phyloP scores from a whole-genome alignment of 2,329 filamentous ascomycete species.

The Colletotrichum tamarilloi region DNA sequence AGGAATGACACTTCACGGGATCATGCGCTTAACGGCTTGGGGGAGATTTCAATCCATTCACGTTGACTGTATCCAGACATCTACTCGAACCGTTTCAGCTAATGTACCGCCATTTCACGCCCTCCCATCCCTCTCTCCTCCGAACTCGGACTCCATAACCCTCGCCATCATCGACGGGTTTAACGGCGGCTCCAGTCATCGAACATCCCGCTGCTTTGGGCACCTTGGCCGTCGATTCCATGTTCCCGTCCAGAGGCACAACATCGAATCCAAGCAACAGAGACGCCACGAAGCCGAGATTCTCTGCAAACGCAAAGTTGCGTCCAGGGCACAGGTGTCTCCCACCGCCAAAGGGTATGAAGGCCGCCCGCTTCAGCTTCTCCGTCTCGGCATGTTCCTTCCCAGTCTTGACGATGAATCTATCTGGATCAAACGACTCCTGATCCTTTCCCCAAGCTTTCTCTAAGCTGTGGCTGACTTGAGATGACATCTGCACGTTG shows the following conservation, averaged over 20 bases:
- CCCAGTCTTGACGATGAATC: slow-evolving; percentile 41
- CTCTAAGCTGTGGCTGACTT: slow-evolving; percentile 39
- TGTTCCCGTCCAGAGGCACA: slow-evolving; percentile 25
- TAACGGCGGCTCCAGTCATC: neutral
- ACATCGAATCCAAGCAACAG: slow-evolving; percentile 47
- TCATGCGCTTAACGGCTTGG: neutral
- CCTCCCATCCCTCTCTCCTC: slow-evolving; percentile 29
- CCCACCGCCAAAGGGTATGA: slow-evolving; percentile 61
- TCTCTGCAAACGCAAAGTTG: slow-evolving; percentile 48
- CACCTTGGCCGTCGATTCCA: neutral
- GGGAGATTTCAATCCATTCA: neutral
- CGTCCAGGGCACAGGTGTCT: slow-evolving; percentile 55
- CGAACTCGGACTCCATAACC: slow-evolving; percentile 16
- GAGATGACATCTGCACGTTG: slow-evolving; percentile 41
- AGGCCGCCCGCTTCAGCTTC: slow-evolving; percentile 44
- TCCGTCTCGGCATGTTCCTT: slow-evolving; percentile 19
- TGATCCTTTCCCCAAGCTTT: slow-evolving; percentile 36
- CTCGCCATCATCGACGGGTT: slow-evolving; percentile 14
- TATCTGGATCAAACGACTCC: slow-evolving; percentile 41
- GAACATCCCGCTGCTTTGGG: neutral
- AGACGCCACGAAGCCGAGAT: slow-evolving; percentile 43
- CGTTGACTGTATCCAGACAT: neutral
- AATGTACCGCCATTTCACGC: slow-evolving; percentile 20
- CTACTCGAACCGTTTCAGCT: neutral
- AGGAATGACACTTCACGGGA: neutral